A percentile compares a stretch with the other conserved stretches of the same genome.
phyloP scores from a whole-genome alignment of 139 green algal genomes.

The Diplosphaera chodatii region DNA sequence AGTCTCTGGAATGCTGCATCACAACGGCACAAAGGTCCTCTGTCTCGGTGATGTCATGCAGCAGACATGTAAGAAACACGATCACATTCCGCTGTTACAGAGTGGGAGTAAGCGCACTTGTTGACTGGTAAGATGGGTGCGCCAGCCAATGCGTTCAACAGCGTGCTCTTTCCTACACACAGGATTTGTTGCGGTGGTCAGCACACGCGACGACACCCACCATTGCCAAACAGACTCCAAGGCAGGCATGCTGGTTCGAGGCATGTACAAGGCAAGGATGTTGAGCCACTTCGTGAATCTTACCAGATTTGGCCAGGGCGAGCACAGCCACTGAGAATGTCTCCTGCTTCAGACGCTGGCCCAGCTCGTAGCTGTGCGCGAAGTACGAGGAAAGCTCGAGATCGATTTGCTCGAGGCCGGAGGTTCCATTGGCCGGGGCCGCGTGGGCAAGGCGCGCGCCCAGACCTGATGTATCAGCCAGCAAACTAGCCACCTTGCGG shows the following conservation, averaged over 20 bases:
- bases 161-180: conserved; percentile 70
- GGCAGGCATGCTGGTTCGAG: too few relatives aligned
- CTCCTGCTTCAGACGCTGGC: conserved; percentile 16
- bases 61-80: too few relatives aligned
- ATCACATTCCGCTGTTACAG: too few relatives aligned
- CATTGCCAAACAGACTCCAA: too few relatives aligned
- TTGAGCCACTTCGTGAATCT: too few relatives aligned
- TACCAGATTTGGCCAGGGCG: conserved; percentile 46
- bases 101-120: too few relatives aligned
- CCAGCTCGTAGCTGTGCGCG: conserved; percentile 12
- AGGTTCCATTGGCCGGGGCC: too few relatives aligned
- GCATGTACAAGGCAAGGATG: conserved; percentile 1
- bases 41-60: too few relatives aligned
- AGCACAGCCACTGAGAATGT: conserved; percentile 42
- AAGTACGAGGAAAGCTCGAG: conserved; percentile 3
- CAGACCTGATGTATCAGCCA: not conserved
- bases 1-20: conserved; percentile 25
- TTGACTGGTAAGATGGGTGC: conserved; percentile 50
- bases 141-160: conserved; percentile 60
- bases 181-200: too few relatives aligned
- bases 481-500: too few relatives aligned
- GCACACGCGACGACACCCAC: too few relatives aligned
- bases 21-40: too few relatives aligned
- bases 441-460: not conserved
- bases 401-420: not conserved